These are phyloP conservation scores for Musa itinerans DNA, from an alignment of 176 grass and related monocot genomes.

Conservation along the genomic window DNA sequence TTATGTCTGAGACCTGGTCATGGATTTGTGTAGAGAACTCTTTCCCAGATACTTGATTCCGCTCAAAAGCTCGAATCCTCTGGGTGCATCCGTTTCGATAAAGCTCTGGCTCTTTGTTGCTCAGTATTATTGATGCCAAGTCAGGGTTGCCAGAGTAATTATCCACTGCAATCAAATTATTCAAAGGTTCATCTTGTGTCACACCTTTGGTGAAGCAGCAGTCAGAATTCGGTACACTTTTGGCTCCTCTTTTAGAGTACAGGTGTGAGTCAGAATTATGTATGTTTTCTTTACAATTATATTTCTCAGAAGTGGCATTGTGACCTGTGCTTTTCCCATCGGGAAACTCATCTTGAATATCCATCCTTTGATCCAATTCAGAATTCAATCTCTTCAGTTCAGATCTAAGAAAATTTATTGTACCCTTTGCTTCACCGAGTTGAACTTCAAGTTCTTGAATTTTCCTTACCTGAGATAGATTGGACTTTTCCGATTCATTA, in stretches of 20 bases:
- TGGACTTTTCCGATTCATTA: slow-evolving; percentile 45
- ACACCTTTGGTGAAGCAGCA: slow-evolving; percentile 16
- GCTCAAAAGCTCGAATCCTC: slow-evolving; percentile 64
- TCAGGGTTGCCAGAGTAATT: slow-evolving; percentile 26
- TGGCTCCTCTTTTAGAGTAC: background rate
- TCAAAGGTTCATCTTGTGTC: slow-evolving; percentile 20
- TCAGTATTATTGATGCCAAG: slow-evolving; percentile 33
- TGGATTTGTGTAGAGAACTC: slow-evolving; percentile 26
- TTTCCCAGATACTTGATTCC: slow-evolving; percentile 20
- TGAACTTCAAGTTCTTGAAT: slow-evolving; percentile 67
- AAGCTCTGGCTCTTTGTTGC: slow-evolving; percentile 52
- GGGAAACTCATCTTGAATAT: slow-evolving; percentile 23
- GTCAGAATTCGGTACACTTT: background rate
- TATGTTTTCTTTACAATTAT: slow-evolving; percentile 21
- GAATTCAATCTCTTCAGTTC: slow-evolving; percentile 53
- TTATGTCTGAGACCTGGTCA: slow-evolving; percentile 16
- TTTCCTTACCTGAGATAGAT: slow-evolving; percentile 39
- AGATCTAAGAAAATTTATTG: slow-evolving; percentile 38
- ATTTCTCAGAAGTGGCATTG: slow-evolving; percentile 21
- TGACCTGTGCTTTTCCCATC: slow-evolving; percentile 22
- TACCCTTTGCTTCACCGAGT: slow-evolving; percentile 36
- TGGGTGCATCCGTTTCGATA: slow-evolving; percentile 67
- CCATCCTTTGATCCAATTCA: slow-evolving; percentile 41
- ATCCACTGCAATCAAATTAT: slow-evolving; percentile 20
- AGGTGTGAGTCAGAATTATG: background rate